These are phyloP conservation scores for Discostella stelligeroides DNA, from an alignment of 108 stramenopile species.

Conservation along the genomic window DNA sequence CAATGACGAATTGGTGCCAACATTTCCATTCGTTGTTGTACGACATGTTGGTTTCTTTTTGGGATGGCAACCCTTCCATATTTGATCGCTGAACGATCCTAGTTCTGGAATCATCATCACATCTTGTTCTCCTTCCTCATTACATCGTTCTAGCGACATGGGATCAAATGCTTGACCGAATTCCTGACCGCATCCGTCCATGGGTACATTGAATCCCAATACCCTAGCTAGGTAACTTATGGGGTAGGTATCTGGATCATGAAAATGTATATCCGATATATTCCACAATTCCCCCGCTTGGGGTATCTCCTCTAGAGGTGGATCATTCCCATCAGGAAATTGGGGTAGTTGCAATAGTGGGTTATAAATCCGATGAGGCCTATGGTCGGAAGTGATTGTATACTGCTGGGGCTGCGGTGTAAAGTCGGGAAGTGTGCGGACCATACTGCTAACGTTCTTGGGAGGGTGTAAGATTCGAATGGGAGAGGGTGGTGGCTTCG, in stretches of 20 bases:
- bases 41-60: no score
- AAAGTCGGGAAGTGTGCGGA: conserved; percentile 18
- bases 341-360: conserved; percentile 49
- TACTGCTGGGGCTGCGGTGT: conserved; percentile 19
- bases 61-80: conserved; percentile 12
- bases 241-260: conserved; percentile 76
- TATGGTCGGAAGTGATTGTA: conserved; percentile 41
- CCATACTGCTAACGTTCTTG: conserved; percentile 9
- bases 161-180: conserved; percentile 34
- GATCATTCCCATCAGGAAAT: conserved; percentile 34
- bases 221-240: conserved; percentile 65
- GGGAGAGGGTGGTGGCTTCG: neutral
- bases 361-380: conserved; percentile 61
- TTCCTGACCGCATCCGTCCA: conserved; percentile 11
- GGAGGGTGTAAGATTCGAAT: neutral
- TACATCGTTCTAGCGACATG: conserved; percentile 6
- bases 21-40: neutral
- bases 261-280: conserved; percentile 54
- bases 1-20: neutral
- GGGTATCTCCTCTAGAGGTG: conserved; percentile 55
- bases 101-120: conserved; percentile 20
- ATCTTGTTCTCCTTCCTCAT: conserved; percentile 4
- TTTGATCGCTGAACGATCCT: conserved; percentile 20
- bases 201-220: conserved; percentile 67
- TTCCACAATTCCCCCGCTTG: conserved; percentile 59